These are phyloP conservation scores for Parafenestella ontariensis DNA, from an alignment of 2,329 filamentous ascomycete species.

Conservation along the genomic window DNA sequence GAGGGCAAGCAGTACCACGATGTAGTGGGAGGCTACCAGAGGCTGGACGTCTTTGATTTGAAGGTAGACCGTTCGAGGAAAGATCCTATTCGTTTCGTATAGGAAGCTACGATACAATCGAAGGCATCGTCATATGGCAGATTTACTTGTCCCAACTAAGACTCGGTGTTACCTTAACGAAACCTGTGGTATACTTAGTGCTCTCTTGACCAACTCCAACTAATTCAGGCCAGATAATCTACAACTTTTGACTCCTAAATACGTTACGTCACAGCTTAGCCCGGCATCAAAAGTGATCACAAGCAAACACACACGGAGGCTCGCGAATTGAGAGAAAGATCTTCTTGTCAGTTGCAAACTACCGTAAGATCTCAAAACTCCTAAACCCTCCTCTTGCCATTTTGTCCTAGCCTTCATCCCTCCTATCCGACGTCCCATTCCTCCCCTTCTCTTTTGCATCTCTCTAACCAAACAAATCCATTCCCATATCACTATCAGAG, in stretches of 20 bases:
- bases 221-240: too few relatives aligned
- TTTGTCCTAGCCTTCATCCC: too few relatives aligned
- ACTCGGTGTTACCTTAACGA: too few relatives aligned
- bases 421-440: background rate
- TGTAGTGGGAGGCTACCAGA: constrained; percentile 63
- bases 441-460: background rate
- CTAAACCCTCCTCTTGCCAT: background rate
- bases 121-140: background rate
- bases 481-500: constrained; percentile 3
- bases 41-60: constrained; percentile 62
- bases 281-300: too few relatives aligned
- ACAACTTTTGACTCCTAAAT: too few relatives aligned
- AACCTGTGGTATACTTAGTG: too few relatives aligned
- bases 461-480: background rate
- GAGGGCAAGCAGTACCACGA: constrained; percentile 67
- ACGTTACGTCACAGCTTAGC: too few relatives aligned
- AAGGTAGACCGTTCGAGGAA: constrained; percentile 52
- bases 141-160: too few relatives aligned
- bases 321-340: background rate
- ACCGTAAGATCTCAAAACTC: background rate
- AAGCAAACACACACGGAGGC: too few relatives aligned
- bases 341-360: background rate
- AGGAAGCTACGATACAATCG: background rate
- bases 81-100: constrained; percentile 12
- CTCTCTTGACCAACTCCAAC: too few relatives aligned